Evolutionary conservation across 2,329 filamentous ascomycete species (phyloP).

Genomic region (Calonectria pauciramosa): DNA sequence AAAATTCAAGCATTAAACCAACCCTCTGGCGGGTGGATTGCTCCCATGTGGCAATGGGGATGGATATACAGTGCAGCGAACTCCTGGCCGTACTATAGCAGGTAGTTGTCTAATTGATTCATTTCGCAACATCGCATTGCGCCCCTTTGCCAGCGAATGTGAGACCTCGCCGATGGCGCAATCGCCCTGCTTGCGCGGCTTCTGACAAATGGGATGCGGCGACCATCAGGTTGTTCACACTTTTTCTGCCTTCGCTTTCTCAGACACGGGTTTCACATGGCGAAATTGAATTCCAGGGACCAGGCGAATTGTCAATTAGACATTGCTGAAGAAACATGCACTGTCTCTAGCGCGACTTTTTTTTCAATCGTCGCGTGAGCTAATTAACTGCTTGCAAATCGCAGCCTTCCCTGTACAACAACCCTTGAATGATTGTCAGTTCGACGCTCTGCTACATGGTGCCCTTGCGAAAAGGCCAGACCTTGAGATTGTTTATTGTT

Average conservation of each 20-base stretch:
- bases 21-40: background rate
- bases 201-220: background rate
- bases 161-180: constrained; percentile 11
- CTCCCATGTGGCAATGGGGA: background rate
- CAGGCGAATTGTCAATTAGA: background rate
- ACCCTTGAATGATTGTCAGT: no score
- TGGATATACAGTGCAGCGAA: background rate
- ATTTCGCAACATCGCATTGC: constrained; percentile 14
- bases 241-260: background rate
- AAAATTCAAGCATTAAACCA: background rate
- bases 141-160: constrained; percentile 4
- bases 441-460: no score
- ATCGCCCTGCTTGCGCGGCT: constrained; percentile 26
- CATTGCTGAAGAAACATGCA: background rate
- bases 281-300: background rate
- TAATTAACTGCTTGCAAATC: constrained; percentile 8
- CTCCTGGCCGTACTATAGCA: background rate
- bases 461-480: no score
- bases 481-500: no score
- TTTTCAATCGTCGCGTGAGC: background rate
- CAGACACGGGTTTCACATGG: background rate
- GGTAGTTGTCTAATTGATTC: background rate
- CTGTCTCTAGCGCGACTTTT: background rate
- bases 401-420: background rate
- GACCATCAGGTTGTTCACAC: background rate